Base-by-base conservation (phyloP, 345 rosid genomes). In the Citrus trifoliata region DNA sequence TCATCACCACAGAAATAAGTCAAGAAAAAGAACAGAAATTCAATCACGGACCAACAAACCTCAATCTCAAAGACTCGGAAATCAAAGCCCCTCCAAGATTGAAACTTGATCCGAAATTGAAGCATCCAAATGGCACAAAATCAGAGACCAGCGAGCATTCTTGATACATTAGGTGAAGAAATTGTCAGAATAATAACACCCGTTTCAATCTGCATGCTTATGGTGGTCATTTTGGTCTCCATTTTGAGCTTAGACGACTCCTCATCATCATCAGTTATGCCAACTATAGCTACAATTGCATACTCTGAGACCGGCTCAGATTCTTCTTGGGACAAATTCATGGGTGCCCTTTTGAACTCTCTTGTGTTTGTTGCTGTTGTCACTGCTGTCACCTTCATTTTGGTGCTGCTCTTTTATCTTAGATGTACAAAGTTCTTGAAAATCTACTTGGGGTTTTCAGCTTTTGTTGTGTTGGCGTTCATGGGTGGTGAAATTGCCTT, bases 341-440 rank as follows among this genome's bases (percentile, higher is more conserved):
- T 83, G 67, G 97, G 97, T 70, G 98, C 97, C 86, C 82, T 92
- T 66, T 83, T 92, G 78, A 93, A 93, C 76, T 90, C 98, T 14
- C 93, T 95, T 35, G 93, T 83, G 9, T 93, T 95, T 80, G 95
- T 93, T 37, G 93, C 85, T 76, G 87, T 91, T 55, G 89, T 95
- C 77, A 95, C 97, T 1, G 80, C 71, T 35, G 98, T 83, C 19
- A 93, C 99, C 33, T 93, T 95, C 82, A 19, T 92, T 38, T 83
- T 95, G 85, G 97, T 93, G 70, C 93, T 95, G 76, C 89, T 95
- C 55, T 93, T 95, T 82, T 95, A 95, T 80, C 82, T 93, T 68
- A 86, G 97, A 82, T 92, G 98, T 84, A 88, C 92, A 30, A 86
- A 73, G 53, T 92, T 93, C 92, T 86, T 92, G 76, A 91, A 85